Evolutionary conservation across 2,329 filamentous ascomycete genomes (phyloP), one percentile per base, ranked within the genome.

Genomic region (Teratosphaeria zuluensis): DNA sequence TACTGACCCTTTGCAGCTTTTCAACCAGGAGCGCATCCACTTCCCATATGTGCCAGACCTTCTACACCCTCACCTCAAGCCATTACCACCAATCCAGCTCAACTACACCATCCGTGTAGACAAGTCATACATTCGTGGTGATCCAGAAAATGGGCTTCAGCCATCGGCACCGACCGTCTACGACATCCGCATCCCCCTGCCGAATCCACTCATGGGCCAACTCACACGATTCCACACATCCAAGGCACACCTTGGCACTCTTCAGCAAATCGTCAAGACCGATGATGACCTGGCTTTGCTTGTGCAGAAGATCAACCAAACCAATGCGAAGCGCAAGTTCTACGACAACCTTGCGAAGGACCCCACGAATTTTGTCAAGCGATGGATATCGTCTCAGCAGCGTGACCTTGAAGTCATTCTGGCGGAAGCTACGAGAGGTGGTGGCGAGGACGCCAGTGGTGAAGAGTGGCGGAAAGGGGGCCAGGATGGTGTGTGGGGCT

Each of bases 71-170:
- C 91, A 97, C 73, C 83, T 96, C 58, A 84, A 81, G 32, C 84
- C 90, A 2, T 81, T 96, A 1, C 85, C 89, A 5, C 91, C 94
- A 0, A 82, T 96, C 69, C 86, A 88, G 68, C 82, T 99, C 35
- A 81, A 85, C 24, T 99, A 96, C 77, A 99, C 92, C 8, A 94
- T 99, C 70, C 90, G 92, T 60, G 88, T 96, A 48, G 94, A 99
- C 72, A 75, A 77, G 62, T 69, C 74, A 59, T 79, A 80, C 67
- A 75, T 78, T 58, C 69, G 70, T 3, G 74, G 75, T 28, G 92
- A 92, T 69, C 87, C 92, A 70, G 71, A 68, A 46, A 56, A 65
- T 30, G 48, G 71, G 59, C 85, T 84, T 65, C 77, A 85, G 58
- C 65, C 76, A 19, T 87, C 90, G 3, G 79, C 84, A 56, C 86